These are phyloP conservation scores for Mycena polygramma DNA, from an alignment of 768 basidiomycete genomes.

Conservation along the genomic window DNA sequence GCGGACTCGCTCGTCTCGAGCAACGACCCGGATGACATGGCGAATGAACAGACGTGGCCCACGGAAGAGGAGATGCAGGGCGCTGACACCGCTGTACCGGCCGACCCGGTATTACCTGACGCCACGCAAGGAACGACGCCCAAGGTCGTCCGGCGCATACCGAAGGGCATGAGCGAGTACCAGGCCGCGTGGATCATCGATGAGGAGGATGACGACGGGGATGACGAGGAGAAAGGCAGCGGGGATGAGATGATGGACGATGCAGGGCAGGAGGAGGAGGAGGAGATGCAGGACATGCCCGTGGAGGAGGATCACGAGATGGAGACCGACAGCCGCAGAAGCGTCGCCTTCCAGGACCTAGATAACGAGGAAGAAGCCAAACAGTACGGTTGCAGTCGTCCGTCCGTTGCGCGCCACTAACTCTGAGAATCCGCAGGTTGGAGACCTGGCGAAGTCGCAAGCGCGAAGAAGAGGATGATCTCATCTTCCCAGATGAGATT, in stretches of 20 bases:
- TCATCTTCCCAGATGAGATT: constrained; percentile 95
- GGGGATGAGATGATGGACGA: constrained; percentile 58
- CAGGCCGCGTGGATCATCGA: constrained; percentile 98
- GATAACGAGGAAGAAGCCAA: constrained; percentile 87
- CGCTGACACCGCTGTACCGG: constrained; percentile 42
- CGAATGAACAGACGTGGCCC: constrained; percentile 98
- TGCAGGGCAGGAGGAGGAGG: constrained; percentile 61
- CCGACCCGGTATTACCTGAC: constrained; percentile 64
- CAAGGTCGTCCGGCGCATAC: constrained; percentile 83
- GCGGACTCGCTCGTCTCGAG: constrained; percentile 91
- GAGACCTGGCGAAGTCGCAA: constrained; percentile 77
- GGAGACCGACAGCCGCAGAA: constrained; percentile 66
- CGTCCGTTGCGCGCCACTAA: constrained; percentile 22
- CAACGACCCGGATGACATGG: constrained; percentile 90
- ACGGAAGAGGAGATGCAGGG: constrained; percentile 94
- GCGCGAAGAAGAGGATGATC: constrained; percentile 84
- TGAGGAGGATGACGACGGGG: constrained; percentile 76
- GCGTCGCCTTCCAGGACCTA: constrained; percentile 79
- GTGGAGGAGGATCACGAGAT: constrained; percentile 68
- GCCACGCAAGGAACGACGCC: constrained; percentile 82
- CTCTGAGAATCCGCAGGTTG: constrained; percentile 58
- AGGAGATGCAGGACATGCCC: constrained; percentile 71
- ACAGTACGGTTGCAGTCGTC: constrained; percentile 70
- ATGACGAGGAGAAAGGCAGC: constrained; percentile 51
- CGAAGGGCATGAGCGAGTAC: constrained; percentile 97